Base-by-base conservation (phyloP, 495 filamentous ascomycete species). In the Penicillium cinerascens region DNA sequence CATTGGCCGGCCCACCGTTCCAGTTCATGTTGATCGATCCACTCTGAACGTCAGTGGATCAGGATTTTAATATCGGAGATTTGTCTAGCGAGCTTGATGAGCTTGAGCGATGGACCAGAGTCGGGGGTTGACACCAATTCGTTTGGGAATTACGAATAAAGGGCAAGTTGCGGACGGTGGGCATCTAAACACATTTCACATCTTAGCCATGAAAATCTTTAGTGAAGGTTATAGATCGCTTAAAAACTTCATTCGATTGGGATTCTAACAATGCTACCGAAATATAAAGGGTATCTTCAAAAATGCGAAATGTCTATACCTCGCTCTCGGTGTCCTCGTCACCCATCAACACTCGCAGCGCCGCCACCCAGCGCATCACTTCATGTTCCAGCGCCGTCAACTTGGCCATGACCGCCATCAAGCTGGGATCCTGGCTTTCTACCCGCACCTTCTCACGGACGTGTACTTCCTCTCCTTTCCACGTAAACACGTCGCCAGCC, bases 371-470 rank as follows among this genome's bases (percentile, higher is more conserved):
- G 49, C 85, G 72, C 47, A 68, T 75, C 9, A 97, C 76, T 47
- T 82, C 82, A 61, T 92, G 83, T 45, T 90, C 86, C 49, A 97
- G 66, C 18, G 89, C 89, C 23, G 79, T 85, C 69, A 98, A 67
- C 71, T 98, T 98, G 4, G 90, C 87, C 73, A 88, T 86, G 15
- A 92, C 76, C n/a, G 86, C 82, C 72, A 98, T 81, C 55, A 98
- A 57, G 63, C 84, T 89, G 26, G 93, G 95, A 64, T 98, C 93
- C 49, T 91, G 88, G 50, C 84, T 92, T 72, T 96, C 93, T 6
- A 97, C 89, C 25, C 83, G 79, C 9, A 98, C 81, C 67, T 96
- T 96, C 60, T 97, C 93, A 55, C 80, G 84, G 17, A 98, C 95
- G 39, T 78, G 83, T 0, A 97, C 92, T 41, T 92, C 87, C 43